A percentile compares a stretch with the other conserved stretches of the same genome.
Conservation (phyloP, 2,329 filamentous ascomycete species). For the Phoma sp. region DNA sequence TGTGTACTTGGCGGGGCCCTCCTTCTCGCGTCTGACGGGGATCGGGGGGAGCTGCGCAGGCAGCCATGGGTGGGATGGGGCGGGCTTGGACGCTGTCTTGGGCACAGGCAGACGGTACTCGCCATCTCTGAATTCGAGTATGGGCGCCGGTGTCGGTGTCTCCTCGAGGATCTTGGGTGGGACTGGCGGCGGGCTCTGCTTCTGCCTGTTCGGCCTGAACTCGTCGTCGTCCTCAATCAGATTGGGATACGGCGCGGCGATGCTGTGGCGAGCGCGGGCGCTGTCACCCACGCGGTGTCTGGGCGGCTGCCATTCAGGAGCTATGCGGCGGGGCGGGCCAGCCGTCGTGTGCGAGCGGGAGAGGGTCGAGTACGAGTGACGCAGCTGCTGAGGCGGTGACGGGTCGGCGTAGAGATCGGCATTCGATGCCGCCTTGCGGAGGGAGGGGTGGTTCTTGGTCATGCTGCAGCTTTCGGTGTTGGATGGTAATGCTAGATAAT, state of each 20-base stretch:
- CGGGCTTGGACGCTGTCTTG: constrained; percentile 12
- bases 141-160: constrained; percentile 1
- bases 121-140: constrained; percentile 16
- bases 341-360: constrained; percentile 43
- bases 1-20: constrained; percentile 64
- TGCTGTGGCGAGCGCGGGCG: constrained; percentile 37
- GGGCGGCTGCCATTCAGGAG: constrained; percentile 26
- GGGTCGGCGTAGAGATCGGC: constrained; percentile 49
- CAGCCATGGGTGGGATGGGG: constrained; percentile 28
- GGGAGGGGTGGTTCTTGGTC: constrained; percentile 48
- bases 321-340: constrained; percentile 29
- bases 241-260: constrained; percentile 39
- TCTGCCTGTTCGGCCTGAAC: constrained; percentile 25
- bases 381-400: constrained; percentile 36
- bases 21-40: constrained; percentile 27
- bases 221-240: constrained; percentile 45
- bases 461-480: too few relatives aligned
- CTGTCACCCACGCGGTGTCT: constrained; percentile 16
- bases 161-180: constrained; percentile 47
- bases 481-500: too few relatives aligned
- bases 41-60: constrained; percentile 17
- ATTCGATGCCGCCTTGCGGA: constrained; percentile 47
- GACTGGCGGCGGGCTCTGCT: constrained; percentile 46
- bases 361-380: constrained; percentile 36
- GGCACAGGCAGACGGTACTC: constrained; percentile 12